Base-by-base conservation (phyloP, 2,329 filamentous ascomycete genomes). In the Aspergillus brasiliensis region DNA sequence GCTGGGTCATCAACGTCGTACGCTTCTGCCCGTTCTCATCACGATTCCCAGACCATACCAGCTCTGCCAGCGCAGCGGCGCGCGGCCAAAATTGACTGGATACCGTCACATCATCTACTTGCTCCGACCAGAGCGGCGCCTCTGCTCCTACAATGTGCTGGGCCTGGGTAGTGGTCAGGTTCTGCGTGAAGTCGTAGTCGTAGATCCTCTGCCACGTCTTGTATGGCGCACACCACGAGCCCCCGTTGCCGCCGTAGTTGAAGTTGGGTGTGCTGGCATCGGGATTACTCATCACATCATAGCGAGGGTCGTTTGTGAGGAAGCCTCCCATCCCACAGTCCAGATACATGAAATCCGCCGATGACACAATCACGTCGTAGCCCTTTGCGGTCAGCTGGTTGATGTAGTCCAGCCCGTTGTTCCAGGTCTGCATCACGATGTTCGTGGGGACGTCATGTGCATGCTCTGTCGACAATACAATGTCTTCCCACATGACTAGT, bases 161-260 rank as follows among this genome's bases (percentile, higher is more conserved):
- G 38, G 79, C 78, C 64, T 86, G 77, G 0, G 69, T 63, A 0
- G 72, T 73, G 1, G 81, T 82, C 7, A 85, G 77, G 63, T 80
- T 80, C 48, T 70, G 62, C 0, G 82, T 82, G 68, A 85, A 85
- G 73, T 86, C 83, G 69, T 81, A 85, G 76, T 84, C 77, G 73
- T 86, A 86, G 72, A 86, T 84, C 51, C 83, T 82, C 69, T 85
- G 83, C 83, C 83, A 86, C 19, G 82, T 84, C 71, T 86, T 86
- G 77, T 85, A 86, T 0, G 83, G 83, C 0, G 79, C 80, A 67
- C 83, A 86, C 83, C 83, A 86, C n/a, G 80, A 83, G 17, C 83
- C 83, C 40, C 83, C 83, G 21, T 57, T 63, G 47, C 79, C 83
- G n/a, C 76, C 76, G 68, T 81, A 86, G 77, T 86, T 85, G 79